Conservation (phyloP, 495 filamentous ascomycete species). For the Aspergillus heteromorphus region DNA sequence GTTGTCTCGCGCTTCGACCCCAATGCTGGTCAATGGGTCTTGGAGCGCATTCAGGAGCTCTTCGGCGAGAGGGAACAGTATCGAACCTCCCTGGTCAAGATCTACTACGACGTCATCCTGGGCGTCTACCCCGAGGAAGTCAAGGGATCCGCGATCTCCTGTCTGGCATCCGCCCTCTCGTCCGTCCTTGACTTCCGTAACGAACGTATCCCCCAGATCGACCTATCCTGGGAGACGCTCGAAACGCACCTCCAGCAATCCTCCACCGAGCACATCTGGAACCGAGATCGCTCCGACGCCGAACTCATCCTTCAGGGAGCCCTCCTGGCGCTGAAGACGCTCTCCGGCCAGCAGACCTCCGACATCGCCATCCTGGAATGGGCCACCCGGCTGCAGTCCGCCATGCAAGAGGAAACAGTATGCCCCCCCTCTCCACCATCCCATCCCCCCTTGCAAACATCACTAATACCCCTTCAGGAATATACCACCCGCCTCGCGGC, state of each 20-base stretch:
- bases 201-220: constrained; percentile 8
- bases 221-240: constrained; percentile 25
- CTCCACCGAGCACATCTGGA: constrained; percentile 27
- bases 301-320: constrained; percentile 47
- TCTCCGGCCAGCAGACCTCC: constrained; percentile 15
- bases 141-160: constrained; percentile 28
- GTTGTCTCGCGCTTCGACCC: constrained; percentile 28
- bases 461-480: constrained; percentile 36
- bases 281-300: constrained; percentile 38
- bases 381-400: constrained; percentile 32
- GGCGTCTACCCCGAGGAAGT: constrained; percentile 23
- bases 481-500: constrained; percentile 62
- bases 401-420: constrained; percentile 41
- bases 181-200: constrained; percentile 17
- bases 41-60: constrained; percentile 26
- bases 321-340: constrained; percentile 51
- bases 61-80: constrained; percentile 19
- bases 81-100: constrained; percentile 16
- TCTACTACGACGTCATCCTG: constrained; percentile 31
- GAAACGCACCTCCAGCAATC: constrained; percentile 19
- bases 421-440: too few species aligned
- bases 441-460: not conserved
- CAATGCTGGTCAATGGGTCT: constrained; percentile 37
- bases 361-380: constrained; percentile 24
- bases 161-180: constrained; percentile 32